Evolutionary conservation across 176 grass and related monocot species (phyloP).

Genomic region (Calamus simplicifolius): DNA sequence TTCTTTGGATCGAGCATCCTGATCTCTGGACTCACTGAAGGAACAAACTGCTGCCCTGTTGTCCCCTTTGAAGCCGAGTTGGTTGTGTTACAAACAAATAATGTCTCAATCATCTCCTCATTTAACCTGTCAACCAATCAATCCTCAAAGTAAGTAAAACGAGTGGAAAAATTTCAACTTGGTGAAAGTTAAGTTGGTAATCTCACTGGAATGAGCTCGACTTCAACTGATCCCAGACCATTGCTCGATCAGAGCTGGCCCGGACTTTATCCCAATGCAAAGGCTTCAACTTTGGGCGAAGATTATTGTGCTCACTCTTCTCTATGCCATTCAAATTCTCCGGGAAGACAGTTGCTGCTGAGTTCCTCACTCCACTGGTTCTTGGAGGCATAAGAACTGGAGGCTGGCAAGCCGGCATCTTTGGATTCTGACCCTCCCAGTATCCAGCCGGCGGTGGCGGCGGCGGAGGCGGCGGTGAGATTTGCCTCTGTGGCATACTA

Average conservation of each 20-base stretch:
- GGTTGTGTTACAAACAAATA: slow-evolving; percentile 25
- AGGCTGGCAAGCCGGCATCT: slow-evolving; percentile 20
- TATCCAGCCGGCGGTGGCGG: slow-evolving; percentile 8
- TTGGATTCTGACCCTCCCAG: slow-evolving; percentile 7
- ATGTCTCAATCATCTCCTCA: slow-evolving; percentile 63
- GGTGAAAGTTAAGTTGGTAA: background rate
- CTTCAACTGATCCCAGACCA: slow-evolving; percentile 40
- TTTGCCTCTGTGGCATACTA: background rate
- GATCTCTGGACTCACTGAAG: slow-evolving; percentile 30
- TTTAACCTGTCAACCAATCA: slow-evolving; percentile 32
- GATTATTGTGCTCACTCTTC: background rate
- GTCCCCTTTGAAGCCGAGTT: background rate
- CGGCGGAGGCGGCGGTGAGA: slow-evolving; percentile 20
- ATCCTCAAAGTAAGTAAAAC: no score
- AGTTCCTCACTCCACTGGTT: background rate
- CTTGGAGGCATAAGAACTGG: slow-evolving; percentile 32
- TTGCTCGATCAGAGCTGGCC: slow-evolving; percentile 2
- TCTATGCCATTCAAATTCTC: background rate
- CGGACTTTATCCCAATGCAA: slow-evolving; percentile 42
- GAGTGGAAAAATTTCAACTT: no score
- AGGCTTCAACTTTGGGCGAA: slow-evolving; percentile 33
- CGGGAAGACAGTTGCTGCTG: background rate
- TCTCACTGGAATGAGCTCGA: slow-evolving; percentile 58
- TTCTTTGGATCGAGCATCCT: slow-evolving; percentile 38
- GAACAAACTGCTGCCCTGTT: background rate